These are phyloP conservation scores for Arachis hypogaea DNA, from an alignment of 306 rosid species.

Conservation along the genomic window DNA sequence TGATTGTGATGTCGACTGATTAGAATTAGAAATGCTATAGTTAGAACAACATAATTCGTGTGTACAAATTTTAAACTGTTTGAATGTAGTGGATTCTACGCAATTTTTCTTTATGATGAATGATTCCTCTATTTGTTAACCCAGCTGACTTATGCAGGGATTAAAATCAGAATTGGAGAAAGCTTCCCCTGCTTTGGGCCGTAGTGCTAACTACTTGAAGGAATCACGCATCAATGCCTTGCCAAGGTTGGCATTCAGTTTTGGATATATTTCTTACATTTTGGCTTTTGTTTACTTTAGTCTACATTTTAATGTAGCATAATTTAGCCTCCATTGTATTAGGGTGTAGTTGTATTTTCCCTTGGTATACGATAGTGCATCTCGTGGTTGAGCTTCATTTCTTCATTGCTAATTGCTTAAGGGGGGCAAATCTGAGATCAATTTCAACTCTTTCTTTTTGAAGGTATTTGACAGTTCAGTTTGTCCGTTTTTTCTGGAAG, in stretches of 20 bases:
- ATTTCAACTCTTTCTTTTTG: constrained; percentile 29
- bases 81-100: neutral
- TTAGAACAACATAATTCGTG: constrained; percentile 15
- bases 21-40: neutral
- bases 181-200: constrained; percentile 86
- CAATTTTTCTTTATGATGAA: constrained; percentile 16
- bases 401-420: constrained; percentile 27
- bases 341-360: no score
- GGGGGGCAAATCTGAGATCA: constrained; percentile 14
- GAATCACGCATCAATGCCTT: constrained; percentile 93
- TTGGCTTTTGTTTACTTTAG: neutral
- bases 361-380: neutral
- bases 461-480: constrained; percentile 96
- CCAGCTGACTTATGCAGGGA: constrained; percentile 59
- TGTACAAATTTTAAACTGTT: constrained; percentile 18
- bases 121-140: constrained; percentile 26
- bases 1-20: constrained; percentile 1
- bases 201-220: constrained; percentile 82
- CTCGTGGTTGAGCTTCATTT: constrained; percentile 19
- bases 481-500: constrained; percentile 99
- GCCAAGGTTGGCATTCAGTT: constrained; percentile 64
- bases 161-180: constrained; percentile 96
- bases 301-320: neutral
- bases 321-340: neutral
- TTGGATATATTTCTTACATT: constrained; percentile 1